Evolutionary conservation across 139 green algal species (phyloP).

Genomic region (Closterium sp.): DNA sequence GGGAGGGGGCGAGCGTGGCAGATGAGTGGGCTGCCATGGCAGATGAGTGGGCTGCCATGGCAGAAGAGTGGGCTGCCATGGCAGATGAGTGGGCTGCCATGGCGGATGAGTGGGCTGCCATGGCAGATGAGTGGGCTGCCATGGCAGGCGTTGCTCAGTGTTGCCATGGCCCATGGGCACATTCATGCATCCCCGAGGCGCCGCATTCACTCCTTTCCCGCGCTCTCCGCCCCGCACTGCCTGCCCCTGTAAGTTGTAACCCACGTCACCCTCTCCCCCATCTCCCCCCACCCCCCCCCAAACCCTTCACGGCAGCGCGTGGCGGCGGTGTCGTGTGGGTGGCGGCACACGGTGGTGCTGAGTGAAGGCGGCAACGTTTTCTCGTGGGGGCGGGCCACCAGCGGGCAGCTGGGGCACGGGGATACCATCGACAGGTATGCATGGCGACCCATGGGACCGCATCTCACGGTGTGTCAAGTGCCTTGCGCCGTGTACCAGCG

Average conservation of each 20-base stretch:
- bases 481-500: too few relatives aligned
- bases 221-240: too few relatives aligned
- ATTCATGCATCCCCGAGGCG: neutral
- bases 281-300: too few relatives aligned
- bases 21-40: too few relatives aligned
- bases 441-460: neutral
- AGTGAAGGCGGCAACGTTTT: conserved; percentile 65
- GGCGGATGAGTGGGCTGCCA: conserved; percentile 1
- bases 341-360: conserved; percentile 75
- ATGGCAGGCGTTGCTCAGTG: too few relatives aligned
- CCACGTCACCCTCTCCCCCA: too few relatives aligned
- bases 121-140: too few relatives aligned
- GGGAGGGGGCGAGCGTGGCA: conserved; percentile 19
- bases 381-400: conserved; percentile 78
- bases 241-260: too few relatives aligned
- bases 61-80: neutral
- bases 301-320: conserved; percentile 43
- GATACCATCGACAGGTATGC: conserved; percentile 29
- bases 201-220: neutral
- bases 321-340: conserved; percentile 72
- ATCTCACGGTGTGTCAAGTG: too few relatives aligned
- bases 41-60: too few relatives aligned
- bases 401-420: conserved; percentile 72
- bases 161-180: neutral
- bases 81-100: too few relatives aligned